These are phyloP conservation scores for Globisporangium okanoganense DNA, from an alignment of 352 stramenopile species.

Conservation along the genomic window DNA sequence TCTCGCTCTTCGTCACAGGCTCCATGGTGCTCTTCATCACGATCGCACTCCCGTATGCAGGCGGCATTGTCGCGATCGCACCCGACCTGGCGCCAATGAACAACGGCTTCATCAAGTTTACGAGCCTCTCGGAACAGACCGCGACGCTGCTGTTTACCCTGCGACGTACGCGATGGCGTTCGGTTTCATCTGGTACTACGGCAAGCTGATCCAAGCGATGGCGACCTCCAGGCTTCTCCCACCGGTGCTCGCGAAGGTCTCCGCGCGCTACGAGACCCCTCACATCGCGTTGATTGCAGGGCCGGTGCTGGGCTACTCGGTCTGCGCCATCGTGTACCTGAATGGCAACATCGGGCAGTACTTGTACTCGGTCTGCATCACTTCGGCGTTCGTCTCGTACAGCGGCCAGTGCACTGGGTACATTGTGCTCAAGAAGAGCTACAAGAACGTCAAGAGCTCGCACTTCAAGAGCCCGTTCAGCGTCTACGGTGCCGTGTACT, in stretches of 20 bases:
- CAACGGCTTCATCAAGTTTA: constrained; percentile 22
- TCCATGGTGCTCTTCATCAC: constrained; percentile 33
- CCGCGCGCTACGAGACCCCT: constrained; percentile 15
- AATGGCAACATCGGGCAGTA: neutral
- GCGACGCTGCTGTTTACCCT: constrained; percentile 34
- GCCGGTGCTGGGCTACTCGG: constrained; percentile 22
- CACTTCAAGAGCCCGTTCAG: constrained; percentile 19
- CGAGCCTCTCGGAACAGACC: constrained; percentile 2
- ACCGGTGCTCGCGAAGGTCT: constrained; percentile 15
- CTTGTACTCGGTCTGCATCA: constrained; percentile 2
- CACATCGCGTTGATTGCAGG: constrained; percentile 18
- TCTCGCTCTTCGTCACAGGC: constrained; percentile 37
- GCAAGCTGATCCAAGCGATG: constrained; percentile 48
- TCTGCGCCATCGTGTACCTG: constrained; percentile 27
- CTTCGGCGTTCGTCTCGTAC: constrained; percentile 18
- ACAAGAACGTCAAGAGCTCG: constrained; percentile 23
- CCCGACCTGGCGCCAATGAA: constrained; percentile 28
- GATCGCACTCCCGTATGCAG: constrained; percentile 21
- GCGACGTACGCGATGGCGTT: constrained; percentile 50
- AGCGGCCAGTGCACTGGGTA: constrained; percentile 22
- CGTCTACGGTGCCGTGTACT: constrained; percentile 15
- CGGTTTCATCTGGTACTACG: constrained; percentile 56
- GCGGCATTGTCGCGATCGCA: constrained; percentile 16
- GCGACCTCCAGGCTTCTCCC: constrained; percentile 37
- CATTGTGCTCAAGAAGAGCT: constrained; percentile 19